Evolutionary conservation across 1,139 yeast genomes (phyloP).

Genomic region (Yamadazyma jaroonii): DNA sequence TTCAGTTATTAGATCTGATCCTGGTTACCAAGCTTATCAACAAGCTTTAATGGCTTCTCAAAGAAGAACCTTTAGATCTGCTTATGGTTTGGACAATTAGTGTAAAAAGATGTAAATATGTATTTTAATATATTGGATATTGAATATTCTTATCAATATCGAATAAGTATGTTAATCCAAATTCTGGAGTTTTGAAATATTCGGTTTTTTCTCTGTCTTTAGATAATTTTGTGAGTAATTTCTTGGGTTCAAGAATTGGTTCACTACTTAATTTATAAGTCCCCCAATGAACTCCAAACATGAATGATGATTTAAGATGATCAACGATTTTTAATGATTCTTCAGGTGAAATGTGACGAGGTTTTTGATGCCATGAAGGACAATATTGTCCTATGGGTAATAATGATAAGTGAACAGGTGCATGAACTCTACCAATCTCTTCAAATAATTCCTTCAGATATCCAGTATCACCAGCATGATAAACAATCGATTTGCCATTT

Average conservation of each 20-base stretch:
- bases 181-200: conserved; percentile 35
- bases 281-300: conserved; percentile 95
- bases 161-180: conserved; percentile 41
- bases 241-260: conserved; percentile 79
- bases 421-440: conserved; percentile 60
- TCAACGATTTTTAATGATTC: conserved; percentile 71
- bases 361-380: conserved; percentile 92
- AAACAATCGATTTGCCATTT: conserved; percentile 67
- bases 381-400: conserved; percentile 94
- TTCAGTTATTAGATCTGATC: conserved; percentile 82
- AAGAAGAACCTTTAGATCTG: conserved; percentile 16
- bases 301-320: conserved; percentile 57
- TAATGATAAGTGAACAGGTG: conserved; percentile 65
- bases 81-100: conserved; percentile 4
- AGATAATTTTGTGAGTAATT: conserved; percentile 25
- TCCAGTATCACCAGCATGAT: conserved; percentile 96
- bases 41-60: conserved; percentile 36
- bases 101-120: background rate
- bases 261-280: conserved; percentile 88
- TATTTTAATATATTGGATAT: conserved; percentile 12
- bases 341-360: conserved; percentile 81
- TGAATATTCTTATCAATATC: conserved; percentile 22
- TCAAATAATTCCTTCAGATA: conserved; percentile 70
- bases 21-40: conserved; percentile 43
- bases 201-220: conserved; percentile 16